Evolutionary conservation across 768 basidiomycete genomes (phyloP), one percentile per base, ranked within the genome.

Genomic region (Tylopilus cervinicoccineus): DNA sequence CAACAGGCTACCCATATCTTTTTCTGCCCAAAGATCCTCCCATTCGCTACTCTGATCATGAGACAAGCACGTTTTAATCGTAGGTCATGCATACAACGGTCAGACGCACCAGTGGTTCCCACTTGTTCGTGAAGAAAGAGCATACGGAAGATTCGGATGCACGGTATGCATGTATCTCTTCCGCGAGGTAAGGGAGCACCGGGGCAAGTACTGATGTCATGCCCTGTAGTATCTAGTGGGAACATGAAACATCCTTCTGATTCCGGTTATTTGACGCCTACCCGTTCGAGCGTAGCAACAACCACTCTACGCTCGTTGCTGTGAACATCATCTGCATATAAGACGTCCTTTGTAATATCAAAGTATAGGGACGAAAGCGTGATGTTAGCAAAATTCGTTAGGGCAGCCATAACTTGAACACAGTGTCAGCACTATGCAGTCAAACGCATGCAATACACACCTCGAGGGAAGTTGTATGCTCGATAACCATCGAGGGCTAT

Each of bases 321-420:
- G 19, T 73, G 57, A 3, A 68, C 46, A 9, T 70, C 61, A 57
- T 88, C 76, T 28, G 90, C 88, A 60, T 99, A 97, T 10, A 99
- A 70, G 38, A 78, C 77, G 65, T 98, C 95, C 65, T 96, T 96
- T 28, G 83, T 88, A 41, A 89, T 83, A 59, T 94, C 93, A 53
- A 97, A 90, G 67, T 97, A 98, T 27, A 95, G 70, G 0, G 92
- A 85, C 0, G 95, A 97, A 19, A 97, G 75, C 0, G 87, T 89
- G 50, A 83, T 76, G 58, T 91, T 92, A 24, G 83, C 79, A 54
- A 96, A 97, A 54, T 84, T 80, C 32, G 76, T 79, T 12, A 95
- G 65, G 9, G 86, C 72, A 45, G 74, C 81, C 56, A 88, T 76
- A 31, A 90, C 92, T 95, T 52, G 32, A 52, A 28, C 31, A 14